Percentiles rank a stretch among this genome's conserved stretches.
These are phyloP conservation scores for Quercus lobata DNA, from an alignment of 331 rosid species.

Conservation along the genomic window DNA sequence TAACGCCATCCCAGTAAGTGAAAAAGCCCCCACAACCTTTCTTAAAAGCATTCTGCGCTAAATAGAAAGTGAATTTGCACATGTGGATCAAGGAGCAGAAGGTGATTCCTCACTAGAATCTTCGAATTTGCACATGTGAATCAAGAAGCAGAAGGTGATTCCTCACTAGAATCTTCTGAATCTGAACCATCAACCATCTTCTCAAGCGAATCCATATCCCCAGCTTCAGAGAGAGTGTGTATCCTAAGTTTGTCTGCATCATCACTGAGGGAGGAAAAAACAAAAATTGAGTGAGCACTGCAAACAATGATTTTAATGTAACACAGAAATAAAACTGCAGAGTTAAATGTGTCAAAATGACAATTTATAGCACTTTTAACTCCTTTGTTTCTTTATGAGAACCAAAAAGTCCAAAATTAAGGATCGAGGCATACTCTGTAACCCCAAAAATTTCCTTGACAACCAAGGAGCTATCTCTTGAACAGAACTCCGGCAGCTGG, in stretches of 20 bases:
- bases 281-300: slow-evolving; percentile 5
- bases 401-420: slow-evolving; percentile 8
- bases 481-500: slow-evolving; percentile 88
- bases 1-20: background rate
- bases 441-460: slow-evolving; percentile 95
- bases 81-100: slow-evolving; percentile 28
- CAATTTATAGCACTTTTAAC: too few species aligned
- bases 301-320: background rate
- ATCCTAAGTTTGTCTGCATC: slow-evolving; percentile 78
- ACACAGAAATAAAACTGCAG: background rate
- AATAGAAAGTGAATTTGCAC: background rate
- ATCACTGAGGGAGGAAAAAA: slow-evolving; percentile 49
- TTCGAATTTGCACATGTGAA: slow-evolving; percentile 13
- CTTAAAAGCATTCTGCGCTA: background rate
- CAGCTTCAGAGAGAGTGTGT: slow-evolving; percentile 76
- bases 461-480: slow-evolving; percentile 74
- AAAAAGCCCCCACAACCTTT: background rate
- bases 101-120: slow-evolving; percentile 34
- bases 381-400: background rate
- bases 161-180: slow-evolving; percentile 46
- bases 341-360: too few species aligned
- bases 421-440: slow-evolving; percentile 68
- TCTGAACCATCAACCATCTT: slow-evolving; percentile 74
- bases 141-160: slow-evolving; percentile 32
- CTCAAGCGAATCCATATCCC: slow-evolving; percentile 72